Conservation (phyloP, 192 early-diverging fungal genomes). For the Kickxella alabastrina region DNA sequence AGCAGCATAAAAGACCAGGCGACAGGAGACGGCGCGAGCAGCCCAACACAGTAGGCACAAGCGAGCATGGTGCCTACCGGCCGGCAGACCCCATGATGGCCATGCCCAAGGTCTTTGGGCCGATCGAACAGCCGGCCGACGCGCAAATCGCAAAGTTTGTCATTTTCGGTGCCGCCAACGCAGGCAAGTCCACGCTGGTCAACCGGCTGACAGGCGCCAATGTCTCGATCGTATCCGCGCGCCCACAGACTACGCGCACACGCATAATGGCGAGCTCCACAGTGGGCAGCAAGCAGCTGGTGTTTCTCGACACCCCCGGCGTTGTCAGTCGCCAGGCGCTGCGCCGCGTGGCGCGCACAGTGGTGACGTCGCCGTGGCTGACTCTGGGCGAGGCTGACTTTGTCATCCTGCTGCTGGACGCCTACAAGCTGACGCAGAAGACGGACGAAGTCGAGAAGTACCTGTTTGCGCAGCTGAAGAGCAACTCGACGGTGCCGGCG, state of each 20-base stretch:
- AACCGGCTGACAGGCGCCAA: constrained; percentile 57
- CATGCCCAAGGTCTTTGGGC: constrained; percentile 38
- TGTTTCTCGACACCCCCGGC: constrained; percentile 52
- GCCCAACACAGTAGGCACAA: background rate
- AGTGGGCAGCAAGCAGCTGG: constrained; percentile 58
- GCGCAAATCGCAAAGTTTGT: constrained; percentile 60
- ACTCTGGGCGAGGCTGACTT: constrained; percentile 33
- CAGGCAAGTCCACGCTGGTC: constrained; percentile 76
- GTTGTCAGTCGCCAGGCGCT: constrained; percentile 36
- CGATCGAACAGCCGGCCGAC: constrained; percentile 57
- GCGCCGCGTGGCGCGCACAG: constrained; percentile 25
- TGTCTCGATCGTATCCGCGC: constrained; percentile 65
- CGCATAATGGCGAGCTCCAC: constrained; percentile 59
- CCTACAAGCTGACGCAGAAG: constrained; percentile 35
- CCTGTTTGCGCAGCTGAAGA: constrained; percentile 20
- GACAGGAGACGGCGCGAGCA: background rate
- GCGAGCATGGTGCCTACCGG: background rate
- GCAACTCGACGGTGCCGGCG: constrained; percentile 10
- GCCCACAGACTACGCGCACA: constrained; percentile 69
- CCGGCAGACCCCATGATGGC: constrained; percentile 9
- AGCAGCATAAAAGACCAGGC: background rate
- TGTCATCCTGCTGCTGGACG: constrained; percentile 33
- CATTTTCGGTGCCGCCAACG: constrained; percentile 67
- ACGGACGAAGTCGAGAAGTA: constrained; percentile 29
- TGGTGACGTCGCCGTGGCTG: constrained; percentile 45